These are phyloP conservation scores for Hansfordia pulvinata DNA, from an alignment of 2,329 filamentous ascomycete genomes.

Conservation along the genomic window DNA sequence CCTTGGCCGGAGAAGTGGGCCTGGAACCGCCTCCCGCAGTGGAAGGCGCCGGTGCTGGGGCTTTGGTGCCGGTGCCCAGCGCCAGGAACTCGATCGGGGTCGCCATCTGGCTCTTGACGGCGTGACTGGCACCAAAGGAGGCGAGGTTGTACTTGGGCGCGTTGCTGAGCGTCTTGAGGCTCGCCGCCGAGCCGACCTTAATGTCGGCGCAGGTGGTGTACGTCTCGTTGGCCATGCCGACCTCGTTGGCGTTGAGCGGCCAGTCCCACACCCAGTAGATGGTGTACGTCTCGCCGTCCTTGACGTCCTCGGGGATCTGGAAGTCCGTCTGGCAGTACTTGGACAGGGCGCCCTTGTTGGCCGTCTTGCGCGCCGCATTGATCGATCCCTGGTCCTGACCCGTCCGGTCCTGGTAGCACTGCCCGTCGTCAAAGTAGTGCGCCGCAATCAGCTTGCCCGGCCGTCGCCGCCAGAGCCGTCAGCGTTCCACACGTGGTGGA, in stretches of 20 bases:
- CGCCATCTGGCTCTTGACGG: constrained; percentile 30
- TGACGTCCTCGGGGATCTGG: constrained; percentile 53
- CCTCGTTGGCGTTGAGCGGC: constrained; percentile 43
- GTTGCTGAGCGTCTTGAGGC: constrained; percentile 13
- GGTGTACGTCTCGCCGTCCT: constrained; percentile 55
- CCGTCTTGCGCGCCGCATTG: constrained; percentile 42
- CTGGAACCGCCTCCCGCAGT: constrained; percentile 5
- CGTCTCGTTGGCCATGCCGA: constrained; percentile 35
- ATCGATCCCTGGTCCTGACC: constrained; percentile 25
- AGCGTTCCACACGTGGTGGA: constrained; percentile 57
- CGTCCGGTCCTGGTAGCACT: constrained; percentile 72
- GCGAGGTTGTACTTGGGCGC: constrained; percentile 26
- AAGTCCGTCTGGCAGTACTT: constrained; percentile 75
- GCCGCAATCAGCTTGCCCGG: constrained; percentile 64
- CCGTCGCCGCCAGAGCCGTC: constrained; percentile 69
- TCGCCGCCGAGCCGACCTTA: constrained; percentile 15
- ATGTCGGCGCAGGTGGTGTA: constrained; percentile 39
- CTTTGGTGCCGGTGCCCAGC: constrained; percentile 14
- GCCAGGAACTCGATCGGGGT: constrained; percentile 21
- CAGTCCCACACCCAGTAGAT: constrained; percentile 98
- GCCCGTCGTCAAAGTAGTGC: constrained; percentile 77
- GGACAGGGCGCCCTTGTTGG: constrained; percentile 41
- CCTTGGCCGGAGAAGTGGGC: constrained; percentile 7
- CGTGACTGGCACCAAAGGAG: constrained; percentile 9
- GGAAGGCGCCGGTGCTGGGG: constrained; percentile 10